These are phyloP conservation scores for Trifolium subterraneum DNA, from an alignment of 306 rosid species.

Conservation along the genomic window DNA sequence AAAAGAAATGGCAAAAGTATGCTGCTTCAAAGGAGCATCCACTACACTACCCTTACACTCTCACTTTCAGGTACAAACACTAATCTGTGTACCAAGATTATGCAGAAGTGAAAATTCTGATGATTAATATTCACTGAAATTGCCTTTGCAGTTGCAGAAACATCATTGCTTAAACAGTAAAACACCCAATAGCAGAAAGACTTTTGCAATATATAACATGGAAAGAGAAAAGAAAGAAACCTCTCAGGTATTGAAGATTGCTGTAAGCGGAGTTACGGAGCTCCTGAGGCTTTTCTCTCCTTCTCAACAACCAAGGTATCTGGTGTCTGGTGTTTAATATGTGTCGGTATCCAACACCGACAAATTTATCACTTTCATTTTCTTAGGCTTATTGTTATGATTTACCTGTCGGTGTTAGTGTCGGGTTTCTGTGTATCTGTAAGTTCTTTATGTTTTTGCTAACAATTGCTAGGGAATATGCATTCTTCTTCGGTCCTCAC, in stretches of 20 bases:
- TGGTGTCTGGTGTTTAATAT: background rate
- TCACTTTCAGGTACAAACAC: conserved; percentile 15
- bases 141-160: conserved; percentile 33
- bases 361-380: background rate
- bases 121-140: background rate
- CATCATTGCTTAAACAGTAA: conserved; percentile 47
- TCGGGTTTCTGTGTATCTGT: background rate
- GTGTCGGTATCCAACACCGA: background rate
- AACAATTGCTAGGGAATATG: background rate
- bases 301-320: conserved; percentile 46
- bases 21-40: conserved; percentile 29
- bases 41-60: background rate
- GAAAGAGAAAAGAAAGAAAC: conserved; percentile 49
- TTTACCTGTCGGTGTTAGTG: background rate
- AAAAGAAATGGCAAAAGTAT: conserved; percentile 41
- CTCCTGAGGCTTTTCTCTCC: conserved; percentile 71
- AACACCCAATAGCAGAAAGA: conserved; percentile 39
- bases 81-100: background rate
- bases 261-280: conserved; percentile 74
- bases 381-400: background rate
- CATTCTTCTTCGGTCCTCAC: background rate
- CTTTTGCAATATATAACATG: conserved; percentile 11
- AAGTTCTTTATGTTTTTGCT: background rate
- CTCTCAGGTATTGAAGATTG: conserved; percentile 62
- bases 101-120: background rate